Percentiles rank a stretch among this genome's conserved stretches.
Evolutionary conservation across 306 rosid species (phyloP).

Genomic region (Corylus americana): DNA sequence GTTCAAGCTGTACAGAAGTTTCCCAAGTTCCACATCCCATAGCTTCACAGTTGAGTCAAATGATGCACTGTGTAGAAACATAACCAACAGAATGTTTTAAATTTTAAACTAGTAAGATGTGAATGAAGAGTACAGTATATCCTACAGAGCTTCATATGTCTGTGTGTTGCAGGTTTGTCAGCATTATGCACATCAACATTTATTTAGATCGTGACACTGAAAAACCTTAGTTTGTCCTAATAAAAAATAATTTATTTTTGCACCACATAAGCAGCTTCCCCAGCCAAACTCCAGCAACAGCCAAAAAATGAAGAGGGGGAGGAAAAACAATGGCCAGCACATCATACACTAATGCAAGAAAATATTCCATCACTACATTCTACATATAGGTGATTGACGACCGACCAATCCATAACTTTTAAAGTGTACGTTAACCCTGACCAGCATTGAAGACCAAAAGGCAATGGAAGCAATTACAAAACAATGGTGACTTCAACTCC

Average conservation of each 20-base stretch:
- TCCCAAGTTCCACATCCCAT: constrained; percentile 89
- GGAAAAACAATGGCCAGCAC: neutral
- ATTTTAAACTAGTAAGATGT: neutral
- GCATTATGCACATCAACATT: neutral
- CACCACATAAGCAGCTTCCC: neutral
- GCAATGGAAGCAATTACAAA: neutral
- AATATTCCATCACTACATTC: neutral
- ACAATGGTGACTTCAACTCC: constrained; percentile 2
- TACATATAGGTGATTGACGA: neutral
- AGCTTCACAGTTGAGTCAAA: constrained; percentile 86
- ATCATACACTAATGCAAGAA: neutral
- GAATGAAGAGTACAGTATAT: neutral
- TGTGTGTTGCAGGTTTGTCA: neutral
- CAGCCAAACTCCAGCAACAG: neutral
- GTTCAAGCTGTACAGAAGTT: constrained; percentile 66
- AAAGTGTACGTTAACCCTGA: neutral
- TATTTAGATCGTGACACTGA: neutral
- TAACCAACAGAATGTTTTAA: neutral
- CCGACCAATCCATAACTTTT: neutral
- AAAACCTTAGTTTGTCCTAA: neutral
- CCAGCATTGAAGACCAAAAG: neutral
- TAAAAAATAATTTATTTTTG: neutral
- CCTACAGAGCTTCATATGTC: neutral
- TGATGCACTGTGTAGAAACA: constrained; percentile 69
- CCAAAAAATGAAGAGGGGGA: neutral